Evolutionary conservation across 306 rosid species (phyloP), one percentile per base, ranked within the genome.

Genomic region (Malus sylvestris): DNA sequence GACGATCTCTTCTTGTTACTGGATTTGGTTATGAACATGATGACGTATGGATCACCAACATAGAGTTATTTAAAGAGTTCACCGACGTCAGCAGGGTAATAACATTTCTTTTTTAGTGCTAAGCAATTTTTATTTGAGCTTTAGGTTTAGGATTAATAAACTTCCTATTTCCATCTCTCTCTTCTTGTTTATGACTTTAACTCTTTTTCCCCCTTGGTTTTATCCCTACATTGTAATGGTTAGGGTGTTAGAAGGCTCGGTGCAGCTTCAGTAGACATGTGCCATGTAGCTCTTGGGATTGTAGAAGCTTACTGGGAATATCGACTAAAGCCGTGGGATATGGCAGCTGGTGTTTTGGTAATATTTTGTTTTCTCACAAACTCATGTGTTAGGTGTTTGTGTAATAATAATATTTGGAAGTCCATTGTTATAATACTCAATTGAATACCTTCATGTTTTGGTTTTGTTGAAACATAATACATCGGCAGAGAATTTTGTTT

Each of bases 271-370:
- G 97, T 95, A 69, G 98, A 95, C 84, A 95, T 92, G 98, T 90
- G 97, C 78, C 98, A 92, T 79, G 98, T 95, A 71, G 95, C 98
- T 74, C 79, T 95, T 65, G 98, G 98, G 82, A 88, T 95, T 61
- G 98, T 87, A 25, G 98, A 95, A 88, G 96, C 96, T 1, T 92
- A 95, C 76, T 95, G 98, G 98, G 98, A 95, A 83, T 95, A 95
- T 87, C 97, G 97, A 69, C 88, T 92, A 78, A 95, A 95, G 91
- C 98, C 97, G 32, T 95, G 98, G 97, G 98, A 95, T 85, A 92
- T 95, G 98, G 98, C 98, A 61, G 98, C 98, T 58, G 97, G 97
- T 75, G 96, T 89, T 85, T 83, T 92, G 96, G 98, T 93, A 88
- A 69, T 76, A 23, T 69, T 72, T 73, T 79, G 18, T 78, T 49